phyloP scores from a whole-genome alignment of 2,329 filamentous ascomycete species.

The Alternaria atra region DNA sequence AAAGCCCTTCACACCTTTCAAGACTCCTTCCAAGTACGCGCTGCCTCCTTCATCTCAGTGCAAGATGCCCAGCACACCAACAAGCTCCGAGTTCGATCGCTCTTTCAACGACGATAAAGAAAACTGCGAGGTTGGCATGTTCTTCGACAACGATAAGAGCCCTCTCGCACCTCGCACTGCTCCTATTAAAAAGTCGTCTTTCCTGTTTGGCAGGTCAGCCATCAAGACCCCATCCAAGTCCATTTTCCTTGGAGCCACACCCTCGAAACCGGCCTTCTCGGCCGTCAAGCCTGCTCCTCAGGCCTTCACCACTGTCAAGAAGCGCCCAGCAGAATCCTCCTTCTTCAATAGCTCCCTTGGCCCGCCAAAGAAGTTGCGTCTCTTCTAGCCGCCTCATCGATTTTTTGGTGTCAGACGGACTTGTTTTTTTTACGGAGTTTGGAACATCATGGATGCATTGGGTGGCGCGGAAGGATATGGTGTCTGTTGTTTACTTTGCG shows the following conservation, averaged over 20 bases:
- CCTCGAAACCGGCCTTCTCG: constrained; percentile 29
- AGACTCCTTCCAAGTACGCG: constrained; percentile 42
- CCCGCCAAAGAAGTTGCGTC: constrained; percentile 38
- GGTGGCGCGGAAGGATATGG: not conserved
- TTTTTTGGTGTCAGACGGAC: not conserved
- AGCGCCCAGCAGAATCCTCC: constrained; percentile 27
- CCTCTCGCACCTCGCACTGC: constrained; percentile 51
- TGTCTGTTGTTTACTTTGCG: constrained; percentile 3
- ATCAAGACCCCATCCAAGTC: constrained; percentile 64
- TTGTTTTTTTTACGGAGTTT: constrained; percentile 10
- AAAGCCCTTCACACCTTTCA: constrained; percentile 41
- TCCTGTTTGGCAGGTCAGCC: constrained; percentile 53
- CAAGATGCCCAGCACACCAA: constrained; percentile 38
- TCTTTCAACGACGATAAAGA: constrained; percentile 43
- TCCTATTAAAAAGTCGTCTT: constrained; percentile 36
- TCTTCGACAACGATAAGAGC: constrained; percentile 55
- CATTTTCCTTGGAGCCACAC: constrained; percentile 35
- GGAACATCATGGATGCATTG: constrained; percentile 8
- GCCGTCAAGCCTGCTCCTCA: constrained; percentile 25
- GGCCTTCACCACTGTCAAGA: constrained; percentile 33
- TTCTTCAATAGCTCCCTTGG: constrained; percentile 31
- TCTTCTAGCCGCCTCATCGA: constrained; percentile 20
- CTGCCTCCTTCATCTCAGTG: constrained; percentile 31
- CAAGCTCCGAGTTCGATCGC: constrained; percentile 41
- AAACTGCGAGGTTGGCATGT: constrained; percentile 49